Base-by-base conservation (phyloP, 768 basidiomycete species). In the Leccinum variicolor region DNA sequence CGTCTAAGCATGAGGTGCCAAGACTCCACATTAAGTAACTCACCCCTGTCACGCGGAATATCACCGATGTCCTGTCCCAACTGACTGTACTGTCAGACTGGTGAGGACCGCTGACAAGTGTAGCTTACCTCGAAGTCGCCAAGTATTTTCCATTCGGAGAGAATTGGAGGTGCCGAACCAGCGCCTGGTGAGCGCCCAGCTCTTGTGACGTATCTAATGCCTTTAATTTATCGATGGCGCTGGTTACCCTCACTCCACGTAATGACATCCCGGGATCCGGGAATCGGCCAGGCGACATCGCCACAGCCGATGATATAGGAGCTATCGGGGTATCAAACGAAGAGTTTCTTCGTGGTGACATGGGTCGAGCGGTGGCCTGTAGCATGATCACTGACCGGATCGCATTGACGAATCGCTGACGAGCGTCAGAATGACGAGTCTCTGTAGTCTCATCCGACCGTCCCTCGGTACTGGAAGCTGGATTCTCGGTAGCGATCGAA, bases 101-200 rank as follows among this genome's bases (percentile, higher is more conserved):
- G 26, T 54, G 62, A 31, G 21, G 41, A 34, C 29, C 49, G 13
- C 39, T 58, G 55, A 33, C 29, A 50, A 21, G n/a, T 14, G 10
- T 43, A 46, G 60, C 72, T 28, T 56, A 77, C 74, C 81, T 81
- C 31, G 82, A 82, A 2, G 83, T 83, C 3, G 83, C 81, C 59
- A 83, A 61, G 63, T 76, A 81, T 61, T 75, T 74, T 36, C 81
- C 81, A 60, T 81, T 77, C 5, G 82, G 83, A 14, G 82, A 83
- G 65, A 83, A 83, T 57, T 83, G 80, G 48, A 83, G 65, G 61
- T 83, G 80, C 49, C 81, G 69, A 19, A 83, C 81, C 25, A 83
- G 74, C 6, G 81, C 83, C 46, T 73, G 70, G 54, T 83, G 81
- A 19, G 77, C 76, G 21, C 67, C 73, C 50, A 79, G 62, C 50